Evolutionary conservation across 2,329 filamentous ascomycete species (phyloP), one percentile per base, ranked within the genome.

Genomic region (Laburnicola sp.): DNA sequence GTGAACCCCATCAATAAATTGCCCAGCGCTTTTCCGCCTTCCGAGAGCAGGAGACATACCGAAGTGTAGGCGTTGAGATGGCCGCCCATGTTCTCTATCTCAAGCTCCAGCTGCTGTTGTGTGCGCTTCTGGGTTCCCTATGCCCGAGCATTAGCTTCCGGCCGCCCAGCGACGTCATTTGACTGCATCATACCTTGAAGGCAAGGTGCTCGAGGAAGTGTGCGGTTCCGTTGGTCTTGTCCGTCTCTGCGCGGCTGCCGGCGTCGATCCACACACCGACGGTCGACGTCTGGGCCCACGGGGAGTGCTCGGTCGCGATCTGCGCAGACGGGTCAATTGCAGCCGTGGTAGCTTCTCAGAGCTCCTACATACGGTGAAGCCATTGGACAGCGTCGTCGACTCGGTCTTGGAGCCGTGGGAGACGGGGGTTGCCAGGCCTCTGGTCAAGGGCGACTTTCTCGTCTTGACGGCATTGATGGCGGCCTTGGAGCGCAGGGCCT

Each of bases 61-160:
- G 93, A 97, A 70, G 94, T 99, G 83, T 99, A 99, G 75, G 94
- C 94, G 79, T 99, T 99, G 69, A 99, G 84, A 81, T 99, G 94
- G 62, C 91, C 94, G 76, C 94, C 94, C 90, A 99, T 97, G 82
- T 99, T 99, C 84, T 99, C 94, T 73, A 99, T 97, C 82, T 99
- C 94, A 62, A 99, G 87, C 82, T 99, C 94, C 75, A 99, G 83
- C 81, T 99, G 94, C 75, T 95, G 89, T 79, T 99, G 94, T 62
- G 89, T 91, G 78, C 94, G 86, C 82, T 89, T 96, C 77, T 88
- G 83, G 65, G 94, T 99, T 68, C 94, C 94, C 92, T 92, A 52
- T 58, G 39, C 45, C 47, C 41, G 50, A 38, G 41, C 51, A 60
- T 72, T 61, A 71, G 70, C 63, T 27, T 55, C 45, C 48, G 42